A percentile compares a stretch with the other conserved stretches of the same genome.
Conservation (phyloP, 106 monocot genomes). For the Phalaenopsis equestris region DNA sequence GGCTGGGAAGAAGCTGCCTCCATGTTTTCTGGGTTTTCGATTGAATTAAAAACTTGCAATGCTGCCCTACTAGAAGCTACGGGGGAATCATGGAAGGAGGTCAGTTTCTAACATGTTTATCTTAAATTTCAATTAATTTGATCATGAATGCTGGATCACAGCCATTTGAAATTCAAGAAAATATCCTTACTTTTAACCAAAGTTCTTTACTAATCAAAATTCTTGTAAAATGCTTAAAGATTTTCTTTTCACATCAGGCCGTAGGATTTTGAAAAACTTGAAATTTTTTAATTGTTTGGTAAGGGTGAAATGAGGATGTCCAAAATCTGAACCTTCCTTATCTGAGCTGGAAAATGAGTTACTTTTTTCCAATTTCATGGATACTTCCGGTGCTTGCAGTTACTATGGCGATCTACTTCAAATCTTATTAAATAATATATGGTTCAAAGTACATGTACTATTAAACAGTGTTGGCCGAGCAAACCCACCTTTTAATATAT, state of each 20-base stretch:
- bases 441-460: background rate
- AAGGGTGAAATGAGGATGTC: background rate
- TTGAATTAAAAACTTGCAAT: slow-evolving; percentile 85
- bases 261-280: no score
- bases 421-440: background rate
- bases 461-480: no score
- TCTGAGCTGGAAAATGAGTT: background rate
- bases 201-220: background rate
- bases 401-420: background rate
- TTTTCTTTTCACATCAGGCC: background rate
- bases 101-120: slow-evolving; percentile 8
- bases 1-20: slow-evolving; percentile 99
- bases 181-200: background rate
- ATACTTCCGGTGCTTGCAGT: background rate
- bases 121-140: background rate
- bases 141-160: no score
- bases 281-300: background rate
- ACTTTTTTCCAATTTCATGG: background rate
- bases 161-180: no score
- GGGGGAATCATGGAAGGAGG: slow-evolving; percentile 92
- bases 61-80: slow-evolving; percentile 84
- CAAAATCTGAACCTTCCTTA: background rate
- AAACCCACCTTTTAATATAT: no score
- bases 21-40: slow-evolving; percentile 66
- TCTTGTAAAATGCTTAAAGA: background rate